Evolutionary conservation across 768 basidiomycete species (phyloP).

Genomic region (Galerina sulciceps): DNA sequence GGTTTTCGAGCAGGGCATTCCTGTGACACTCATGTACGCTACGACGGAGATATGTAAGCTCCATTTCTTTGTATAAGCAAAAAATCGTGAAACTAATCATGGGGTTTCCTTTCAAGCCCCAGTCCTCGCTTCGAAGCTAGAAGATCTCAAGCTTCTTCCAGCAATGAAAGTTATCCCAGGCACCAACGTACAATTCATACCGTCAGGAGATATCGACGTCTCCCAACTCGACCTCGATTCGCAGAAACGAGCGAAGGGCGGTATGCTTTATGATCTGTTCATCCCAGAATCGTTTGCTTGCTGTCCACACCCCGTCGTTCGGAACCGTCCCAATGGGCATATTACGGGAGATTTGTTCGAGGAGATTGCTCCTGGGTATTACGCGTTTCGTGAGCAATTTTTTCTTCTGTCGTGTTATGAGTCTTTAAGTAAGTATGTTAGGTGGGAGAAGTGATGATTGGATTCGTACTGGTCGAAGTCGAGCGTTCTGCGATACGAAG

Average conservation of each 20-base stretch:
- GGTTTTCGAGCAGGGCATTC: conserved; percentile 10
- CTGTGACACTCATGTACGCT: conserved; percentile 6
- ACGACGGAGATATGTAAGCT: neutral
- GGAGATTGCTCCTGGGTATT: conserved; percentile 52
- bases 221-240: conserved; percentile 34
- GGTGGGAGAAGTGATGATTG: conserved; percentile 71
- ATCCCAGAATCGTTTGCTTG: conserved; percentile 60
- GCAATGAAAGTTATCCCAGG: conserved; percentile 14
- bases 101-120: too few species aligned
- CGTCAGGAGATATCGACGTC: conserved; percentile 15
- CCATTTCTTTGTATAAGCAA: too few species aligned
- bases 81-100: too few species aligned
- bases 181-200: conserved; percentile 30
- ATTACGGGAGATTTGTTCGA: conserved; percentile 74
- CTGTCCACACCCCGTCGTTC: conserved; percentile 58
- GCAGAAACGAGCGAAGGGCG: conserved; percentile 42
- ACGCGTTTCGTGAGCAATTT: conserved; percentile 40
- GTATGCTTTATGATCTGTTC: conserved; percentile 56
- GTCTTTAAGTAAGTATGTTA: neutral
- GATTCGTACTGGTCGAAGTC: conserved; percentile 69
- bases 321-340: conserved; percentile 61
- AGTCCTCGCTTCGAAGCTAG: conserved; percentile 7
- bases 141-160: neutral
- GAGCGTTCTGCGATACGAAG: conserved; percentile 71
- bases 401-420: neutral